Evolutionary conservation across 148 eudicot species (phyloP).

Genomic region (Simmondsia chinensis): DNA sequence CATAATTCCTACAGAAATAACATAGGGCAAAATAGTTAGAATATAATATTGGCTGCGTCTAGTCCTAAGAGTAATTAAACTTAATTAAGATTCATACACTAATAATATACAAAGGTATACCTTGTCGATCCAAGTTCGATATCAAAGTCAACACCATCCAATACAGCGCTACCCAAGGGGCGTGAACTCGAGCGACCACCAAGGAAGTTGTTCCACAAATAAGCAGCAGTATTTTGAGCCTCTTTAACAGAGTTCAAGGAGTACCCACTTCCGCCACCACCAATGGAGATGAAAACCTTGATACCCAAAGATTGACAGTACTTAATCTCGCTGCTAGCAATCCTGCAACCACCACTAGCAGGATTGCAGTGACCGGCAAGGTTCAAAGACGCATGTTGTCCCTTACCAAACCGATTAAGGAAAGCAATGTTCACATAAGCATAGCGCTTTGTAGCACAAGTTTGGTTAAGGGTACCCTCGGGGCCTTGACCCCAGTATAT

Average conservation of each 20-base stretch:
- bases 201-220: slow-evolving; percentile 15
- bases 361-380: slow-evolving; percentile 21
- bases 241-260: slow-evolving; percentile 13
- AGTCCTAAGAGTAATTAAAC: too few species aligned
- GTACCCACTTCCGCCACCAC: slow-evolving; percentile 22
- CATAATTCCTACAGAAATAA: slow-evolving; percentile 2
- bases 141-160: slow-evolving; percentile 24
- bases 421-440: slow-evolving; percentile 21
- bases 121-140: slow-evolving; percentile 11
- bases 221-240: slow-evolving; percentile 8
- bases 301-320: slow-evolving; percentile 16
- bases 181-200: slow-evolving; percentile 7
- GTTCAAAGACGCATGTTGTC: slow-evolving; percentile 11
- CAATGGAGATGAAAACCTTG: slow-evolving; percentile 28
- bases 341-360: slow-evolving; percentile 4
- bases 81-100: background rate
- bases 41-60: too few species aligned
- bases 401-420: slow-evolving; percentile 17
- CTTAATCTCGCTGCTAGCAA: slow-evolving; percentile 11
- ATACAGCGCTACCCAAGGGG: slow-evolving; percentile 13
- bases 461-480: slow-evolving; percentile 16
- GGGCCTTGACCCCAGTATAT: slow-evolving; percentile 5
- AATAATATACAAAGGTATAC: background rate
- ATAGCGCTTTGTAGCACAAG: slow-evolving; percentile 18
- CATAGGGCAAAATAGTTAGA: too few species aligned